Evolutionary conservation across 2,329 filamentous ascomycete species (phyloP), one percentile per base, ranked within the genome.

Genomic region (Penicillium brasilianum): DNA sequence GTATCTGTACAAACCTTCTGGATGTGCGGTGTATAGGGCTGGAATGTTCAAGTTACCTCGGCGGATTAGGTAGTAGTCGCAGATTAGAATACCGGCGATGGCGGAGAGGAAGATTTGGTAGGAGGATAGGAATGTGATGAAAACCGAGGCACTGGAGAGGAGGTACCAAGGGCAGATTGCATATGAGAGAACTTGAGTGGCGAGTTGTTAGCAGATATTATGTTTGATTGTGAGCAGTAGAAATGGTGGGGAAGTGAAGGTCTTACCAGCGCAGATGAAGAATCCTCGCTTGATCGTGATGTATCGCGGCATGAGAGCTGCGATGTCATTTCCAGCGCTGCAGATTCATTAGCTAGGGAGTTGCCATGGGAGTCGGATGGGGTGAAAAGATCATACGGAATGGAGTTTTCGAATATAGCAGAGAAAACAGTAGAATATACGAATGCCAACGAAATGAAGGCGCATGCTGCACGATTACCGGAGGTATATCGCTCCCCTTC

Each of bases 1-100:
- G 57, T 74, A 78, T 44, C 74, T 51, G 52, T 79, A 79, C 0
- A 69, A 62, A 1, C 72, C 75, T 6, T 63, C 52, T 25, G 67
- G 70, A 3, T 66, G 48, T 11, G 68, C 60, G 5, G 72, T 75
- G 57, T 73, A 81, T 0, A 78, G 66, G 20, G 76, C 74, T 11
- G 73, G 69, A 18, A 81, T 73, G 4, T 73, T 55, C 1, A 80
- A 65, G 37, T 72, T 69, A 2, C 78, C 76, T 1, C 74, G 72
- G 1, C 69, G 63, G 36, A 82, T 71, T 18, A 81, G 53, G 57
- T 78, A 80, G 68, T 82, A 82, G 59, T 82, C 73, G 59, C 73
- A 76, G 2, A 81, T 69, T 7, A 82, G 58, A 1, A 82, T 72
- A 5, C 80, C 80, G 0, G 77, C 75, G 43, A 82, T 81, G 5